Percentiles rank a stretch among this genome's conserved stretches.
Conservation (phyloP, 495 filamentous ascomycete species). For the Parachaetomium inaequale region DNA sequence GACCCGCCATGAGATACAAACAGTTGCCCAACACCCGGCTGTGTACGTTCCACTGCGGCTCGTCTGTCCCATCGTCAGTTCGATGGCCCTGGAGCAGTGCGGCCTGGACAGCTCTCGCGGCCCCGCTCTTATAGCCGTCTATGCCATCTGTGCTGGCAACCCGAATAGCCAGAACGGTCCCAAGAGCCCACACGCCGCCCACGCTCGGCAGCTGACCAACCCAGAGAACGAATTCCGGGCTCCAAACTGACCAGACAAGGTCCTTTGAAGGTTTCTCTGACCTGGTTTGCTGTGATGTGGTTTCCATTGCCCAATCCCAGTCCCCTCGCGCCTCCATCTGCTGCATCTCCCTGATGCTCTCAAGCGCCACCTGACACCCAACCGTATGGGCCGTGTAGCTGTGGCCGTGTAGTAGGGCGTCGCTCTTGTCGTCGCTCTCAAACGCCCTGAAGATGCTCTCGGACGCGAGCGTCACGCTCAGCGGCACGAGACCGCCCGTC, state of each 20-base stretch:
- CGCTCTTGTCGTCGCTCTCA: slow-evolving; percentile 60
- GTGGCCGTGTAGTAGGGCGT: slow-evolving; percentile 74
- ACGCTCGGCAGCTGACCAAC: slow-evolving; percentile 45
- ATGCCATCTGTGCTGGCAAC: slow-evolving; percentile 41
- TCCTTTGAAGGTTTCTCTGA: background rate
- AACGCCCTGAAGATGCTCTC: slow-evolving; percentile 70
- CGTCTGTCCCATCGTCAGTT: slow-evolving; percentile 4
- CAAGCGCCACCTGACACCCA: slow-evolving; percentile 66
- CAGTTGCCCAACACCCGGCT: slow-evolving; percentile 73
- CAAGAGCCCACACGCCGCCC: slow-evolving; percentile 64
- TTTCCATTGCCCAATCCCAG: slow-evolving; percentile 45
- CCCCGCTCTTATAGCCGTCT: slow-evolving; percentile 63
- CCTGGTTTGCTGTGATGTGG: background rate
- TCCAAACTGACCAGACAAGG: slow-evolving; percentile 67
- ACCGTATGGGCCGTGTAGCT: slow-evolving; percentile 78
- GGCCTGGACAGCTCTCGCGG: slow-evolving; percentile 57
- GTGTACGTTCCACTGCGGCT: slow-evolving; percentile 55
- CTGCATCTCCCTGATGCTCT: slow-evolving; percentile 53
- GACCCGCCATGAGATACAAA: slow-evolving; percentile 71
- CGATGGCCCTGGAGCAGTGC: slow-evolving; percentile 38
- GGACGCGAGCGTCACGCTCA: slow-evolving; percentile 66
- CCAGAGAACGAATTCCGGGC: slow-evolving; percentile 49
- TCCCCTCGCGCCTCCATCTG: slow-evolving; percentile 50
- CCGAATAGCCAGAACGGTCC: slow-evolving; percentile 65
- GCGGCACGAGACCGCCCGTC: slow-evolving; percentile 72